These are phyloP conservation scores for Carex arenaria DNA, from an alignment of 202 grass and related monocot genomes.

Conservation along the genomic window DNA sequence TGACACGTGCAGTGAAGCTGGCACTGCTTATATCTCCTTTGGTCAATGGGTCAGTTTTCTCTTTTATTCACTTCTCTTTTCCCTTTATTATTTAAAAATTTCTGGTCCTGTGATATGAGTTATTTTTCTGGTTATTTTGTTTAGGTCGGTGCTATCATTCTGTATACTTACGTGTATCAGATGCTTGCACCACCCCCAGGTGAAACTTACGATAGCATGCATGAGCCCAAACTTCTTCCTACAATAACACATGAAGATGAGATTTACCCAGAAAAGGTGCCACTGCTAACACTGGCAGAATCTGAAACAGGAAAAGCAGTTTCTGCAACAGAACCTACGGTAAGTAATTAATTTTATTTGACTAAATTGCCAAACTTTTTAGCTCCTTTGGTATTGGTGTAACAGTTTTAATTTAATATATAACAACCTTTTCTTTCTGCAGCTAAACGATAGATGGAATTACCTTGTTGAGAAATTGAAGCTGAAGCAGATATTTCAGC, in stretches of 20 bases:
- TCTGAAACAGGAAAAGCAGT: neutral
- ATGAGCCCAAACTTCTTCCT: constrained; percentile 24
- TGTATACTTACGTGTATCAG: constrained; percentile 66
- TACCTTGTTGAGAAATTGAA: constrained; percentile 46
- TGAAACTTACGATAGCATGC: constrained; percentile 36
- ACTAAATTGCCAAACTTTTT: neutral
- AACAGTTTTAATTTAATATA: neutral
- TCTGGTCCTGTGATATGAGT: neutral
- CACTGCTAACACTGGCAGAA: constrained; percentile 29
- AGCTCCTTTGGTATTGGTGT: neutral
- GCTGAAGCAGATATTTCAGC: constrained; percentile 51
- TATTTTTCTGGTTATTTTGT: neutral
- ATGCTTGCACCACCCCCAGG: constrained; percentile 58
- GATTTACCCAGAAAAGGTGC: constrained; percentile 34
- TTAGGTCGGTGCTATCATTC: constrained; percentile 58
- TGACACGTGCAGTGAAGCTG: constrained; percentile 36
- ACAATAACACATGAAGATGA: constrained; percentile 1
- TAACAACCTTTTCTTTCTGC: neutral
- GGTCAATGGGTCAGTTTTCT: constrained; percentile 45
- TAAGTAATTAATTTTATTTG: neutral
- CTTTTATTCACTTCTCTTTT: neutral
- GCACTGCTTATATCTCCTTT: constrained; percentile 50
- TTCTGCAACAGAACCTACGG: neutral
- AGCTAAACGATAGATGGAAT: constrained; percentile 26
- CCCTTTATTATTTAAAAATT: neutral